A percentile compares a stretch with the other conserved stretches of the same genome.
Conservation (phyloP, 2,329 filamentous ascomycete species). For the Alternaria arborescens region DNA sequence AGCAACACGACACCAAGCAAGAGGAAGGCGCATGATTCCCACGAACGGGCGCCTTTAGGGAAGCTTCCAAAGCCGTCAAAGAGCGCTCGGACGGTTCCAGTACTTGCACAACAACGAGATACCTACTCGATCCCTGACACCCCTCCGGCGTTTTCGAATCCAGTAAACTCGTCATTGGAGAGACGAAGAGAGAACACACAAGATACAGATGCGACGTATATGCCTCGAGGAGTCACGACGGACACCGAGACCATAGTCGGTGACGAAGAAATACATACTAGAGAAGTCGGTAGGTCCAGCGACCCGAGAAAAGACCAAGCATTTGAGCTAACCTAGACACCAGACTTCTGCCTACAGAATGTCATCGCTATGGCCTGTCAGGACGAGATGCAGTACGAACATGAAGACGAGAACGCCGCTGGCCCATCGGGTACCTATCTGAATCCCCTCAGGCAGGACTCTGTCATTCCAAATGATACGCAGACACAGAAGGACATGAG, state of each 20-base stretch:
- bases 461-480: conserved; percentile 15
- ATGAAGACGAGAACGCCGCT: conserved; percentile 2
- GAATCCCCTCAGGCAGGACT: conserved; percentile 16
- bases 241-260: conserved; percentile 19
- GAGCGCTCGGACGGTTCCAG: neutral
- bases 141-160: neutral
- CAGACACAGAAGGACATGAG: neutral
- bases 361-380: neutral
- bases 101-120: conserved; percentile 2
- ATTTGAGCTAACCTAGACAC: neutral
- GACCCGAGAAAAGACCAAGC: neutral
- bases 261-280: conserved; percentile 5
- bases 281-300: conserved; percentile 10
- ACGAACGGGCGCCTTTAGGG: conserved; percentile 5
- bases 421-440: conserved; percentile 24
- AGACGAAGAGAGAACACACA: conserved; percentile 1
- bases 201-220: conserved; percentile 10
- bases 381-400: neutral
- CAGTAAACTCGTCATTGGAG: neutral
- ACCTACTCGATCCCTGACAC: conserved; percentile 12
- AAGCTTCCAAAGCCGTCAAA: conserved; percentile 17
- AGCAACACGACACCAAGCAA: conserved; percentile 10
- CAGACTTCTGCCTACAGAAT: neutral
- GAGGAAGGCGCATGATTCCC: conserved; percentile 13
- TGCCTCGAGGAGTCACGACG: conserved; percentile 10